Evolutionary conservation across 1,139 yeast genomes (phyloP), one percentile per base, ranked within the genome.

Genomic region (Pichia cactophila): DNA sequence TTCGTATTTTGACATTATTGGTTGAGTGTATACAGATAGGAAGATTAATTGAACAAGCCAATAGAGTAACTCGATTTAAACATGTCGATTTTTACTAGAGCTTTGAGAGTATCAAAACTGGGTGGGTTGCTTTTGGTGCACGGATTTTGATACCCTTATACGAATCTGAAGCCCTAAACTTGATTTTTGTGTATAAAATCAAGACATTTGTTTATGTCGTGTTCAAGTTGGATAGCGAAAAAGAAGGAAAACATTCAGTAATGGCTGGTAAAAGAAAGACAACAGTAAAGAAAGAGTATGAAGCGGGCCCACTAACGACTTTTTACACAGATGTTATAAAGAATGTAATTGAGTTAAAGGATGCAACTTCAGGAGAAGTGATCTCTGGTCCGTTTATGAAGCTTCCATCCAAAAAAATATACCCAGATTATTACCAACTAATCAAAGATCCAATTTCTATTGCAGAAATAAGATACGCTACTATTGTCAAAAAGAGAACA

Each of bases 401-500:
- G 42, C 42, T 59, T 20, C 62, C 62, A 3, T 48, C 61, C 4
- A 53, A 52, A 31, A 55, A 56, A 31, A 5, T 56, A 2, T 57
- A 86, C 56, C 95, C 97, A 0, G 95, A 86, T 60, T 90, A 90
- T 65, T 85, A 81, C 62, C 77, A 79, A 50, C 72, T 83, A 50
- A 80, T 86, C 36, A 65, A 67, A 28, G 63, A 69, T n/a, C 95
- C 95, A 3, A 77, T 86, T 10, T 81, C 92, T 1, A 64, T 86
- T 12, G 66, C 77, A 44, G 95, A 86, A 56, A 82, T 84, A 42
- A 77, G 72, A 55, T 33, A 41, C 4, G 47, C 53, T 4, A 43
- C 56, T 8, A 51, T 72, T 29, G 47, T 45, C 16, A 50, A 50
- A 33, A 51, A 49, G 28, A 44, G 54, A 29, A 44, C 46, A 14